Percentiles rank a stretch among this genome's conserved stretches.
phyloP scores from a whole-genome alignment of 306 rosid genomes.

The Ormosia semicastrata region DNA sequence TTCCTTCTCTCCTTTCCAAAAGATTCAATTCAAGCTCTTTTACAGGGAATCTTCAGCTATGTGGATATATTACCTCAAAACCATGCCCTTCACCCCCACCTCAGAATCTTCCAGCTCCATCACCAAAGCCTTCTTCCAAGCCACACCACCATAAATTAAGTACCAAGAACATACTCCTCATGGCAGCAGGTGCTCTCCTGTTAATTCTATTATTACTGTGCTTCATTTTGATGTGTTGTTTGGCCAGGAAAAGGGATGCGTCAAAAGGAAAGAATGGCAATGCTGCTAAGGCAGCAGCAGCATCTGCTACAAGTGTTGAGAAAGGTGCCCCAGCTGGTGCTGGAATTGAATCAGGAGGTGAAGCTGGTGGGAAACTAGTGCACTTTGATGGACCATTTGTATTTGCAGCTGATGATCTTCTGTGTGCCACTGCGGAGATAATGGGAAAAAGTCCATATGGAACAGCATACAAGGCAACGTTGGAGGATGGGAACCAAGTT shows the following conservation, averaged over 20 bases:
- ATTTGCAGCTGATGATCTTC: slow-evolving; percentile 83
- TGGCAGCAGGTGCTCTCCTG: slow-evolving; percentile 76
- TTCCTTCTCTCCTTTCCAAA: slow-evolving; percentile 62
- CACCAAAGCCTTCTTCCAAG: slow-evolving; percentile 37
- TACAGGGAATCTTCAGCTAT: slow-evolving; percentile 71
- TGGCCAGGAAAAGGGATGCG: slow-evolving; percentile 62
- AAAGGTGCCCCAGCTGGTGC: slow-evolving; percentile 49
- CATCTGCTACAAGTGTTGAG: slow-evolving; percentile 42
- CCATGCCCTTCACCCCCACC: slow-evolving; percentile 65
- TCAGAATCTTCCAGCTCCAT: slow-evolving; percentile 52
- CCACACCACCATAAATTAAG: slow-evolving; percentile 54
- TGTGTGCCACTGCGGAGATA: slow-evolving; percentile 93
- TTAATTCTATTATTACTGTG: slow-evolving; percentile 66
- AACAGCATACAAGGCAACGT: slow-evolving; percentile 83
- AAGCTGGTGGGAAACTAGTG: slow-evolving; percentile 68
- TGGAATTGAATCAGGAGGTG: slow-evolving; percentile 67
- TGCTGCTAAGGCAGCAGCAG: slow-evolving; percentile 39
- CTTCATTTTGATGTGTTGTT: slow-evolving; percentile 68
- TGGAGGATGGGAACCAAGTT: slow-evolving; percentile 84
- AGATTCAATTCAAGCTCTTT: slow-evolving; percentile 90
- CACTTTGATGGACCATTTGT: slow-evolving; percentile 93
- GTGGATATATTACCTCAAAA: slow-evolving; percentile 64
- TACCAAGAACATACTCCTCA: slow-evolving; percentile 78
- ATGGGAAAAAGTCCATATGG: slow-evolving; percentile 92
- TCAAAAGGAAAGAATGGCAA: slow-evolving; percentile 49